Percentiles rank a stretch among this genome's conserved stretches.
These are phyloP conservation scores for Sphagnum fallax DNA, from an alignment of 228 moss, liverwort and hornwort genomes.

Conservation along the genomic window DNA sequence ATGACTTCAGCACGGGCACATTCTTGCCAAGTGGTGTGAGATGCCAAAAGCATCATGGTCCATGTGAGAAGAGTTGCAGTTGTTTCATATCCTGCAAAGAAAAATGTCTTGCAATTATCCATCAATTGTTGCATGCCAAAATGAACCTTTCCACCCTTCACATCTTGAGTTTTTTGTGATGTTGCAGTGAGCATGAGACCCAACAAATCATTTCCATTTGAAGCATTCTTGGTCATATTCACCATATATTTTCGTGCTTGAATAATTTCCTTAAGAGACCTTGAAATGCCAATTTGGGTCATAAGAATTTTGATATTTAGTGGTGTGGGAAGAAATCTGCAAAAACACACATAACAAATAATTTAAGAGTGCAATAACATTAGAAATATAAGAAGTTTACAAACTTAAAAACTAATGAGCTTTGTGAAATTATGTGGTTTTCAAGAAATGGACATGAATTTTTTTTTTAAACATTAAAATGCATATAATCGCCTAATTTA, in stretches of 20 bases:
- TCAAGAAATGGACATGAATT: too few relatives aligned
- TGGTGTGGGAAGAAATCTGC: too few relatives aligned
- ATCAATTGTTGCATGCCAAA: conserved; percentile 7
- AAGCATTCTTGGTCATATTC: not conserved
- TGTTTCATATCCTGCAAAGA: conserved; percentile 25
- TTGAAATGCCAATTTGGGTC: not conserved
- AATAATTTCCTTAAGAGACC: conserved; percentile 1
- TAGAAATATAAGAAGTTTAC: too few relatives aligned
- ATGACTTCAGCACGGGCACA: conserved; percentile 4
- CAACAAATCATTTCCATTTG: conserved; percentile 13
- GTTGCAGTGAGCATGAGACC: conserved; percentile 14
- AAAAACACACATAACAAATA: too few relatives aligned
- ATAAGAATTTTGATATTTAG: too few relatives aligned
- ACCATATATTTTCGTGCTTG: not conserved
- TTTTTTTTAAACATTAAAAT: too few relatives aligned
- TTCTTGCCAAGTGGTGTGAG: conserved; percentile 18
- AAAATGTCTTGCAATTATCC: conserved; percentile 23
- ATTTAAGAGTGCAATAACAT: too few relatives aligned
- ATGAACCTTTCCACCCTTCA: not conserved
- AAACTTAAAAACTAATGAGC: too few relatives aligned
- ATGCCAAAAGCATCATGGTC: conserved; percentile 18
- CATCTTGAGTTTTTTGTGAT: conserved; percentile 1
- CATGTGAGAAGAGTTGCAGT: conserved; percentile 17
- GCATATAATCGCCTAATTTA: too few relatives aligned
- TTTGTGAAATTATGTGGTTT: too few relatives aligned